These are phyloP conservation scores for Lactifluus pinguis DNA, from an alignment of 768 basidiomycete species.

Conservation along the genomic window DNA sequence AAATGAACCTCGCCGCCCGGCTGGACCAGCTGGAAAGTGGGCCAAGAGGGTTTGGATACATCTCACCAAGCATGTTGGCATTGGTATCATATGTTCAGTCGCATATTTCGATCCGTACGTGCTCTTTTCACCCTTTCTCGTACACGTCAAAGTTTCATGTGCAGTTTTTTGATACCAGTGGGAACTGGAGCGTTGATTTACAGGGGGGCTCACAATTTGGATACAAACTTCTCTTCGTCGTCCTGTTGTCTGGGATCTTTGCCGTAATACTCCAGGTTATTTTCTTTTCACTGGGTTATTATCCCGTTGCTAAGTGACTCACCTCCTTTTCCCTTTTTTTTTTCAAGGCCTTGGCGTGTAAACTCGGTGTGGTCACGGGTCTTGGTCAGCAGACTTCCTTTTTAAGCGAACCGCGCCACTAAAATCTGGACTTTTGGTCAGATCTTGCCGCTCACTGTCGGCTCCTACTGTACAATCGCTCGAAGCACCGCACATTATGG, in stretches of 20 bases:
- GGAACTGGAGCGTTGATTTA: conserved; percentile 88
- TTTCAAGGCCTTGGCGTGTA: conserved; percentile 58
- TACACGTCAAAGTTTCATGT: background rate
- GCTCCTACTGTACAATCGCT: conserved; percentile 36
- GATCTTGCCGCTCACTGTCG: conserved; percentile 41
- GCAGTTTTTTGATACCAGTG: conserved; percentile 31
- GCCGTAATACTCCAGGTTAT: conserved; percentile 74
- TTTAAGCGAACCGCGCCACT: background rate
- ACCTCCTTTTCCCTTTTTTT: background rate
- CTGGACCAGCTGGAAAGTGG: background rate
- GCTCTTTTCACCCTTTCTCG: background rate
- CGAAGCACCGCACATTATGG: conserved; percentile 30
- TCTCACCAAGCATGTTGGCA: conserved; percentile 58
- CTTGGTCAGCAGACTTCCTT: background rate
- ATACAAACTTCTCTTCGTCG: conserved; percentile 70
- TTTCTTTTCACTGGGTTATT: background rate
- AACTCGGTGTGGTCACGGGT: conserved; percentile 49
- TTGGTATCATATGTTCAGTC: conserved; percentile 80
- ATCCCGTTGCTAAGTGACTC: background rate
- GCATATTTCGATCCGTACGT: conserved; percentile 85
- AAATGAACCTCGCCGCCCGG: background rate
- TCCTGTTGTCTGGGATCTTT: conserved; percentile 73
- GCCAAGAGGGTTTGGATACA: conserved; percentile 30
- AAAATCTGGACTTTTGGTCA: conserved; percentile 9
- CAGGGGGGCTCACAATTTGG: conserved; percentile 82